A percentile compares a stretch with the other conserved stretches of the same genome.
Conservation (phyloP, 495 filamentous ascomycete genomes). For the Neurospora sp. region DNA sequence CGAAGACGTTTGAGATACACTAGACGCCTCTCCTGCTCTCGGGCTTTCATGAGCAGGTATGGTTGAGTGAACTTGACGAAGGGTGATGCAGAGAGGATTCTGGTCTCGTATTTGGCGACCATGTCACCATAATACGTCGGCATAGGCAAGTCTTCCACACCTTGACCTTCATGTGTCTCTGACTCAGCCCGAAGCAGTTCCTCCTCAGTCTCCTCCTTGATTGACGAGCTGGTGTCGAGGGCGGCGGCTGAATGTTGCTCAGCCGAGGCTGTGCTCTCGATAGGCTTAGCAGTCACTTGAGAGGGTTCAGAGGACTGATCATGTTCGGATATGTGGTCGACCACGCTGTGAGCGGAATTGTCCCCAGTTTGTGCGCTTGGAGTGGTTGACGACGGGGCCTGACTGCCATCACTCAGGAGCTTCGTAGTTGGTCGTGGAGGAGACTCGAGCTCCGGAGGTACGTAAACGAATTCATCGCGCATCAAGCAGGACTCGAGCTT, state of each 20-base stretch:
- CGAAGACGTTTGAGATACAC: constrained; percentile 69
- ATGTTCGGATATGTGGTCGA: neutral
- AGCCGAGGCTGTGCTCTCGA: neutral
- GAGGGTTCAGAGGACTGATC: constrained; percentile 5
- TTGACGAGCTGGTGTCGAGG: neutral
- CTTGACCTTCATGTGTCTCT: constrained; percentile 40
- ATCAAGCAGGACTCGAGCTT: constrained; percentile 94
- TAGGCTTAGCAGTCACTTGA: constrained; percentile 4
- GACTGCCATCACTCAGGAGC: neutral
- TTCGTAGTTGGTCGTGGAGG: constrained; percentile 9
- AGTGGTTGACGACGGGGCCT: neutral
- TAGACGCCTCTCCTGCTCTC: constrained; percentile 78
- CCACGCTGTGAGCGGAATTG: neutral
- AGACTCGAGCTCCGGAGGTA: constrained; percentile 52
- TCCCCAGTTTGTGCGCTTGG: constrained; percentile 21
- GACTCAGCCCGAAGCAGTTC: constrained; percentile 33
- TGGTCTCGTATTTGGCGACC: constrained; percentile 83
- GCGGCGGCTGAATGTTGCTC: constrained; percentile 4
- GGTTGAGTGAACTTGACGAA: constrained; percentile 93
- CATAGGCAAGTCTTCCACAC: constrained; percentile 80
- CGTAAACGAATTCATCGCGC: constrained; percentile 86
- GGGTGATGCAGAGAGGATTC: constrained; percentile 88
- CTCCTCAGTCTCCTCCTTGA: neutral
- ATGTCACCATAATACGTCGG: constrained; percentile 90
- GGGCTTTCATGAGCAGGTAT: constrained; percentile 80